phyloP scores from a whole-genome alignment of 2,329 filamentous ascomycete genomes.

The Fusarium sp. region DNA sequence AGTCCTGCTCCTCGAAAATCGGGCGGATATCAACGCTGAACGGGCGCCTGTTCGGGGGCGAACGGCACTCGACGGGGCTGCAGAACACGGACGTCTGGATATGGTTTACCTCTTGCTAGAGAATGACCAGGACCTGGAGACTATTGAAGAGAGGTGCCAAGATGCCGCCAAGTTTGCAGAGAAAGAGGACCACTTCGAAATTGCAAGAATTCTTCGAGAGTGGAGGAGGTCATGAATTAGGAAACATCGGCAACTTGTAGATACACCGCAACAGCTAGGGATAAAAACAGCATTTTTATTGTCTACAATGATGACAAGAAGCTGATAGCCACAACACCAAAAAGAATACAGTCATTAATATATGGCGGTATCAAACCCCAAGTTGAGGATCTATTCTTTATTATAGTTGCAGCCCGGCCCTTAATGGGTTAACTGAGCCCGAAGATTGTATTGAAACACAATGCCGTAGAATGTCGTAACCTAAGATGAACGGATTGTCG shows the following conservation, averaged over 20 bases:
- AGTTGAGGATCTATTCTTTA: too few species aligned
- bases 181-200: neutral
- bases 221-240: neutral
- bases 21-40: neutral
- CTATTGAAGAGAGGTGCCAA: neutral
- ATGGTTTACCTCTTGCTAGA: neutral
- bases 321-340: too few species aligned
- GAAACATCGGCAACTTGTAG: neutral
- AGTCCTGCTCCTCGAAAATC: neutral
- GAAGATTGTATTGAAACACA: too few species aligned
- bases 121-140: neutral
- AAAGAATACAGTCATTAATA: too few species aligned
- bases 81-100: neutral
- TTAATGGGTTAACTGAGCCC: too few species aligned
- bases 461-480: too few species aligned
- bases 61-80: neutral
- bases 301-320: too few species aligned
- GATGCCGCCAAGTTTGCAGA: neutral
- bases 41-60: fast-evolving
- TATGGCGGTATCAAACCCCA: too few species aligned
- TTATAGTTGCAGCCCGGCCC: too few species aligned
- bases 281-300: too few species aligned
- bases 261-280: neutral
- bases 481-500: too few species aligned
- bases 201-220: neutral